These are phyloP conservation scores for Eutrema japonicum DNA, from an alignment of 345 rosid species.

Conservation along the genomic window DNA sequence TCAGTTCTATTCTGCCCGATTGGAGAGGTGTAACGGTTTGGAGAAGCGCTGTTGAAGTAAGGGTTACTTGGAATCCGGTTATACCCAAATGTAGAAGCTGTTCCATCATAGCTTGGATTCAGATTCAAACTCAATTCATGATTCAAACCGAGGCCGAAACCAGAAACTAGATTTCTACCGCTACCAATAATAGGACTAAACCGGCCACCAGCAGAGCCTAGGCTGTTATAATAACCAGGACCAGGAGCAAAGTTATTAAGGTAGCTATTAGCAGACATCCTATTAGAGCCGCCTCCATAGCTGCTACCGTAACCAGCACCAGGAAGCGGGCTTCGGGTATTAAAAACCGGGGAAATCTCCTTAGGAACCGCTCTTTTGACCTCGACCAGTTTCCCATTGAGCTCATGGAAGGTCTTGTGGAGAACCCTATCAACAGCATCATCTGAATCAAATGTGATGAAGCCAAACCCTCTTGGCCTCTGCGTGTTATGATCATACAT, in stretches of 20 bases:
- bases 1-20: conserved; percentile 65
- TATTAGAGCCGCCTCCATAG: conserved; percentile 47
- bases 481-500: conserved; percentile 98
- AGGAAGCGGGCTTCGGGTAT: conserved; percentile 59
- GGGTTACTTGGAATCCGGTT: conserved; percentile 58
- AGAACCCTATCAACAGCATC: conserved; percentile 90
- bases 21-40: conserved; percentile 71
- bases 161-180: conserved; percentile 56
- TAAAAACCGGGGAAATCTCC: conserved; percentile 66
- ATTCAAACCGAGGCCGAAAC: conserved; percentile 65
- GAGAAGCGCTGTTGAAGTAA: conserved; percentile 53
- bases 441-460: conserved; percentile 87
- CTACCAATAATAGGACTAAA: conserved; percentile 64
- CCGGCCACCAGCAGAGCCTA: conserved; percentile 65
- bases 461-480: conserved; percentile 98
- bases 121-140: conserved; percentile 64
- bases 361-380: conserved; percentile 97
- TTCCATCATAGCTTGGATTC: conserved; percentile 53
- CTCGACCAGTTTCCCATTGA: conserved; percentile 94
- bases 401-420: conserved; percentile 87
- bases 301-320: conserved; percentile 46
- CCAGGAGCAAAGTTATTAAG: conserved; percentile 64
- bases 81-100: conserved; percentile 51
- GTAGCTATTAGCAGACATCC: conserved; percentile 60
- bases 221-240: conserved; percentile 57